Percentiles rank a stretch among this genome's conserved stretches.
Conservation (phyloP, 2,329 filamentous ascomycete genomes). For the Anthostomella pinea region DNA sequence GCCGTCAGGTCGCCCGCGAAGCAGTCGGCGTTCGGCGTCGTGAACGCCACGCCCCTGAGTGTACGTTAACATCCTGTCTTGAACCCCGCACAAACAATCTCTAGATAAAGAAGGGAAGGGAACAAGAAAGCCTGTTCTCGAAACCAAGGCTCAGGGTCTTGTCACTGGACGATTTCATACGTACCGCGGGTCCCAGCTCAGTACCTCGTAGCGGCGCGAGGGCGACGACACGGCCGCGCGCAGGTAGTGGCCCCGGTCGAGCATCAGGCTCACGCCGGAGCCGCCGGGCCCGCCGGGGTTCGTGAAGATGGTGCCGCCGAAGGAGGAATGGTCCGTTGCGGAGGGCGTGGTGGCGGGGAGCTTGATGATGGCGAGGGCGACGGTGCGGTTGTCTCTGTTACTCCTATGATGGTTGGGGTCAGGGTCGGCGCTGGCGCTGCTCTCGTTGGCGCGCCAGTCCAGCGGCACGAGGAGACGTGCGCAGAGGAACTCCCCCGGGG, state of each 20-base stretch:
- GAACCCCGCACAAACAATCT: no score
- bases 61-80: no score
- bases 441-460: conserved; percentile 40
- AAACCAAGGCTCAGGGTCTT: no score
- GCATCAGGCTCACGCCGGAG: conserved; percentile 35
- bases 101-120: no score
- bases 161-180: no score
- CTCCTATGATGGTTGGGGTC: no score
- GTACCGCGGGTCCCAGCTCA: conserved; percentile 46
- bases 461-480: conserved; percentile 43
- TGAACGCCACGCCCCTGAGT: conserved; percentile 39
- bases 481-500: conserved; percentile 31
- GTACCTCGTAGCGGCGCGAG: conserved; percentile 37
- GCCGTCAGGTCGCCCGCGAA: conserved; percentile 31
- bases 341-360: conserved; percentile 38
- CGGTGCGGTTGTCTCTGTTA: conserved; percentile 28
- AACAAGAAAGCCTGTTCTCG: no score
- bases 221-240: conserved; percentile 23
- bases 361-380: conserved; percentile 41
- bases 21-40: conserved; percentile 38
- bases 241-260: conserved; percentile 26
- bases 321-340: conserved; percentile 36
- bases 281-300: conserved; percentile 47
- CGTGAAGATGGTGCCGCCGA: conserved; percentile 41
- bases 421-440: conserved; percentile 15